Evolutionary conservation across 148 eudicot genomes (phyloP).

Genomic region (Rhododendron molle): DNA sequence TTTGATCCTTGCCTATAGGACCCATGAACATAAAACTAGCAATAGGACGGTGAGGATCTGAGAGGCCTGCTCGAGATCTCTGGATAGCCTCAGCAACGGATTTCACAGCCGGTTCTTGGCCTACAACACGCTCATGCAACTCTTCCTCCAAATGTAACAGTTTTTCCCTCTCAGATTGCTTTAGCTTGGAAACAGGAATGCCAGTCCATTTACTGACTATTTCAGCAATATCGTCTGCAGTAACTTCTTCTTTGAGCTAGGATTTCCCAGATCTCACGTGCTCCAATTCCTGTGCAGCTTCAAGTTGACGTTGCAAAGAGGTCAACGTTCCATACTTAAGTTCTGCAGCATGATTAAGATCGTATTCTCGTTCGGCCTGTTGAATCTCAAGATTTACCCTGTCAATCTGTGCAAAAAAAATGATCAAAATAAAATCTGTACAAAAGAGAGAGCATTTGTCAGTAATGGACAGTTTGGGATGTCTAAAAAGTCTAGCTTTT

Average conservation of each 20-base stretch:
- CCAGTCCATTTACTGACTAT: constrained; percentile 99
- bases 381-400: constrained; percentile 94
- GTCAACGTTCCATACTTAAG: constrained; percentile 88
- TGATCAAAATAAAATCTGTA: too few species aligned
- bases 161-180: constrained; percentile 60
- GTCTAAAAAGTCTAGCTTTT: neutral
- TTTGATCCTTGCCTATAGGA: constrained; percentile 46
- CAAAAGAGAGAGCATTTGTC: neutral
- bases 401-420: constrained; percentile 60
- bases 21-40: constrained; percentile 98
- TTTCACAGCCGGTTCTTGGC: constrained; percentile 81
- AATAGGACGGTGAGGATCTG: constrained; percentile 90
- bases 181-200: constrained; percentile 88
- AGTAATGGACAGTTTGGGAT: neutral
- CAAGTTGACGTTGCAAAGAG: constrained; percentile 78
- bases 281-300: constrained; percentile 74
- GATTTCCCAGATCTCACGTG: constrained; percentile 88
- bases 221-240: constrained; percentile 81
- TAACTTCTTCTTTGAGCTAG: constrained; percentile 92
- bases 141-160: constrained; percentile 80
- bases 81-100: constrained; percentile 95
- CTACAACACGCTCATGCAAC: constrained; percentile 84
- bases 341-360: constrained; percentile 96
- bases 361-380: constrained; percentile 92
- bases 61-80: constrained; percentile 89